phyloP scores from a whole-genome alignment of 805 yeast genomes.

The Sugiyamaella lignohabitans region DNA sequence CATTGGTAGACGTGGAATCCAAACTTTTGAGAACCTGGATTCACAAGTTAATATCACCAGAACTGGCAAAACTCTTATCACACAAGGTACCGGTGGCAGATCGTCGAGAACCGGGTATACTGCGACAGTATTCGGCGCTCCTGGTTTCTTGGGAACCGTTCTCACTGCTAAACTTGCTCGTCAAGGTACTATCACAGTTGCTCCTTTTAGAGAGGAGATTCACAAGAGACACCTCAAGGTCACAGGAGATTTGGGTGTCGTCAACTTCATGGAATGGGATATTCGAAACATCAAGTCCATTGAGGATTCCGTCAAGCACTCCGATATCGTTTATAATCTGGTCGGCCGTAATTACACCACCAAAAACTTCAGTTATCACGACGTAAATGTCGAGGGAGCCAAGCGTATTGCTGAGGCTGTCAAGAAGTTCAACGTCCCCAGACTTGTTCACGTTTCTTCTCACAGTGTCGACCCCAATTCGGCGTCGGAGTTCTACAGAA shows the following conservation, averaged over 20 bases:
- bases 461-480: constrained; percentile 68
- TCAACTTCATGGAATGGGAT: constrained; percentile 76
- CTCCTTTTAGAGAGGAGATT: constrained; percentile 77
- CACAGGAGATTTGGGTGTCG: constrained; percentile 82
- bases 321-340: constrained; percentile 77
- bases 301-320: constrained; percentile 68
- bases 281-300: constrained; percentile 69
- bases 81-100: constrained; percentile 45
- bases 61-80: constrained; percentile 63
- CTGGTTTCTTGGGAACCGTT: constrained; percentile 73
- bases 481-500: constrained; percentile 62
- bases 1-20: constrained; percentile 17
- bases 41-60: constrained; percentile 60
- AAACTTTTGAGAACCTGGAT: constrained; percentile 35
- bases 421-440: constrained; percentile 62
- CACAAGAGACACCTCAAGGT: constrained; percentile 73
- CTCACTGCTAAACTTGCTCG: constrained; percentile 66
- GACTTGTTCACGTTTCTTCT: constrained; percentile 72
- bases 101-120: constrained; percentile 64
- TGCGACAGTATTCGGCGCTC: constrained; percentile 80
- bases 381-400: constrained; percentile 73
- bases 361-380: constrained; percentile 76
- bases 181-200: constrained; percentile 71
- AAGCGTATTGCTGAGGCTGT: constrained; percentile 70
- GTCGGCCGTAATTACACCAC: constrained; percentile 71